phyloP scores from a whole-genome alignment of 345 rosid genomes.

The Turnera subulata region DNA sequence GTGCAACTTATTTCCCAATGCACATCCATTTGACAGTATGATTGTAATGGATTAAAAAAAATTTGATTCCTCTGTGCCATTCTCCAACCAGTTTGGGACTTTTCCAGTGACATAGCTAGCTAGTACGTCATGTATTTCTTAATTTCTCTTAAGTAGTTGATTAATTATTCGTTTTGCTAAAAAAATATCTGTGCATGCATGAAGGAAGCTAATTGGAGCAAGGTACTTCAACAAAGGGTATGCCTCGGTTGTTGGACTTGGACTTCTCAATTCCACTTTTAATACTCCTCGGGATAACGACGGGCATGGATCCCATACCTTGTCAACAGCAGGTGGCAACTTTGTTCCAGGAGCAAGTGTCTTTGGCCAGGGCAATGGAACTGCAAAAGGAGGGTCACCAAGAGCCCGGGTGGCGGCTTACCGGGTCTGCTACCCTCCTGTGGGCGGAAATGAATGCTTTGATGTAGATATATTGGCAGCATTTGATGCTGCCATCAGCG shows the following conservation, averaged over 20 bases:
- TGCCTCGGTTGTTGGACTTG: constrained; percentile 15
- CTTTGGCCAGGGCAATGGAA: constrained; percentile 17
- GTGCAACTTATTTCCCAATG: too few species aligned
- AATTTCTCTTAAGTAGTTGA: not conserved
- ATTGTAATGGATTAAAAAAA: too few species aligned
- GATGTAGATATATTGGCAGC: constrained; percentile 25
- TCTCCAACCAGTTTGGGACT: too few species aligned
- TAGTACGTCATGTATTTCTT: not conserved
- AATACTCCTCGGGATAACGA: constrained; percentile 19
- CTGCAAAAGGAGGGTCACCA: constrained; percentile 26
- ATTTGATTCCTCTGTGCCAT: too few species aligned
- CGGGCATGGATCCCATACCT: constrained; percentile 24
- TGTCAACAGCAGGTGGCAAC: constrained; percentile 23
- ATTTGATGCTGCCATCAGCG: constrained; percentile 20
- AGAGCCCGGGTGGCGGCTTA: constrained; percentile 19
- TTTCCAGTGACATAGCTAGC: too few species aligned
- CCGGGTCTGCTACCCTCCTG: constrained; percentile 20
- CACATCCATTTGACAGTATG: too few species aligned
- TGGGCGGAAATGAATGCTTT: constrained; percentile 15
- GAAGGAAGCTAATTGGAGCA: constrained; percentile 28
- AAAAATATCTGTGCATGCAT: not conserved
- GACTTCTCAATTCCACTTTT: constrained; percentile 16
- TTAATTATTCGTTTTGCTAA: not conserved
- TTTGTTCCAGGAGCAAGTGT: constrained; percentile 20
- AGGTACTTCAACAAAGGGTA: constrained; percentile 32